Conservation (phyloP, 192 early-diverging fungal species). For the Backusella tarrabulga region DNA sequence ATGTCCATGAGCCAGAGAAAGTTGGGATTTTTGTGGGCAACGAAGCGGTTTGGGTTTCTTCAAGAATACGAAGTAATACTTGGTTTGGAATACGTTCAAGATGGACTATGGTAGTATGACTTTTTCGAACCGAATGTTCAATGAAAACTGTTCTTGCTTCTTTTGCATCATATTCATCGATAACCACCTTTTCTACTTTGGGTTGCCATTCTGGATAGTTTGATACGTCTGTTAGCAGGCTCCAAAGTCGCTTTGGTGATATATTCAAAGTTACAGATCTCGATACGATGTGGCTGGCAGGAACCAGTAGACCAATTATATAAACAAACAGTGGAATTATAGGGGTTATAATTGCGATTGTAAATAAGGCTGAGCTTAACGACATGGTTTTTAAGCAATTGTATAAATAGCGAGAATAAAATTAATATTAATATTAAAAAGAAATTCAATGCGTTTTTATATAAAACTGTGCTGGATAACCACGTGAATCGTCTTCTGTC, state of each 20-base stretch:
- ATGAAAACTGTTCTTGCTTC: slow-evolving; percentile 15
- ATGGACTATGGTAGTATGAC: slow-evolving; percentile 16
- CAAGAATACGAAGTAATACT: slow-evolving; percentile 21
- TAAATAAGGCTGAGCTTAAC: background rate
- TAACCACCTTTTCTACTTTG: slow-evolving; percentile 18
- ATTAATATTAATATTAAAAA: background rate
- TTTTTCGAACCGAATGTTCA: slow-evolving; percentile 25
- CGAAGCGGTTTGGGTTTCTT: slow-evolving; percentile 19
- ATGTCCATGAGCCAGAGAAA: slow-evolving; percentile 33
- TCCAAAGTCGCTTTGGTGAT: slow-evolving; percentile 17
- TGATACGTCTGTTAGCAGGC: slow-evolving; percentile 22
- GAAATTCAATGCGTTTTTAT: background rate
- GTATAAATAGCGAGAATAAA: background rate
- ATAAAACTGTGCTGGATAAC: background rate
- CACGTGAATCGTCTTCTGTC: background rate
- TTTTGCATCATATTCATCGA: background rate
- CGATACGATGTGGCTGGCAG: slow-evolving; percentile 25
- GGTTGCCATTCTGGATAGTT: slow-evolving; percentile 26
- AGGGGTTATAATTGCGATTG: slow-evolving; percentile 1
- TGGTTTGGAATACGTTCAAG: slow-evolving; percentile 17
- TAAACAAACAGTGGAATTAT: slow-evolving; percentile 28
- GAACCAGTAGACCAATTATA: slow-evolving; percentile 24
- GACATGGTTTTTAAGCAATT: background rate
- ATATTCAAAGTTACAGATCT: slow-evolving; percentile 19
- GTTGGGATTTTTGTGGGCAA: slow-evolving; percentile 14